Conservation (phyloP, 805 yeast species). For the Starmerella bacillaris region DNA sequence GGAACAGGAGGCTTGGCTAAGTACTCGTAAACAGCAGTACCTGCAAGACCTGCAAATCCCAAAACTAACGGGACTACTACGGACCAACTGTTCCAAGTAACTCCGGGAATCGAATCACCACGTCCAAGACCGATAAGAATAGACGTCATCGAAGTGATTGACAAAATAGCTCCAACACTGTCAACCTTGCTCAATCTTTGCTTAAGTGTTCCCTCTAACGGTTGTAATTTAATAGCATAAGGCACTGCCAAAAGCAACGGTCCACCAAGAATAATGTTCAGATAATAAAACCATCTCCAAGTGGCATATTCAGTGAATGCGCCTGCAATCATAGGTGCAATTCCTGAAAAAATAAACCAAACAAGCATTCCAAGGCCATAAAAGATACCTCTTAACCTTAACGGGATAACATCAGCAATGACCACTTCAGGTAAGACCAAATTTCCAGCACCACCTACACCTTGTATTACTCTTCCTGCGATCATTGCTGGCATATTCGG, state of each 20-base stretch:
- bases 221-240: constrained; percentile 25
- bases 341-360: constrained; percentile 20
- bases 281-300: constrained; percentile 69
- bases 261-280: constrained; percentile 53
- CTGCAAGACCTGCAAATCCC: constrained; percentile 25
- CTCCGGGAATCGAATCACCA: constrained; percentile 31
- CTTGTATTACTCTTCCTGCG: constrained; percentile 53
- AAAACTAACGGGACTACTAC: constrained; percentile 33
- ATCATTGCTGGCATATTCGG: constrained; percentile 41
- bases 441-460: constrained; percentile 56
- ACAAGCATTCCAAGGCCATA: constrained; percentile 18
- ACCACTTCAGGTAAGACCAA: constrained; percentile 40
- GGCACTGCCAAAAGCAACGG: constrained; percentile 26
- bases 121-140: constrained; percentile 34
- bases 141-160: constrained; percentile 30
- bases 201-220: constrained; percentile 26
- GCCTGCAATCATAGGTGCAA: constrained; percentile 53
- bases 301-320: constrained; percentile 38
- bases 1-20: constrained; percentile 27
- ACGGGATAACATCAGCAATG: constrained; percentile 37
- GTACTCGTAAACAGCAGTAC: constrained; percentile 23
- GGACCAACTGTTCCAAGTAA: constrained; percentile 39
- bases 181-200: constrained; percentile 31
- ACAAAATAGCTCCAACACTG: constrained; percentile 30
- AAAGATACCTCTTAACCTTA: constrained; percentile 21